Evolutionary conservation across 129 eudicot genomes (phyloP).

Genomic region (Chrysanthemum seticuspe): DNA sequence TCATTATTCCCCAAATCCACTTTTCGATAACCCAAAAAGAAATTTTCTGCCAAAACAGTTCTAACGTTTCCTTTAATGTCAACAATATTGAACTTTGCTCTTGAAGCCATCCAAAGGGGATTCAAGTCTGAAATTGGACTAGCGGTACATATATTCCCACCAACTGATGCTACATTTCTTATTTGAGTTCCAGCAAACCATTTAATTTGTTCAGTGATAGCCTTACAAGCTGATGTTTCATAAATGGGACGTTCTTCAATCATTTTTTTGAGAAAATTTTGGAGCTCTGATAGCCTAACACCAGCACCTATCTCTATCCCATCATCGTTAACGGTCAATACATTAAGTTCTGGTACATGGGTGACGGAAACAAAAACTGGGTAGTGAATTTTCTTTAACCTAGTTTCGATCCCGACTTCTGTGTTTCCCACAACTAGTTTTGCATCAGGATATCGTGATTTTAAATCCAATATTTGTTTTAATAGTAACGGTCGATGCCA

Average conservation of each 20-base stretch:
- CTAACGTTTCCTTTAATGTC: constrained; percentile 64
- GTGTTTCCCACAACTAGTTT: constrained; percentile 90
- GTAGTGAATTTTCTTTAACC: constrained; percentile 77
- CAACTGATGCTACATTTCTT: constrained; percentile 93
- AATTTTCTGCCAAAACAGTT: constrained; percentile 55
- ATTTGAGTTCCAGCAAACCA: constrained; percentile 99
- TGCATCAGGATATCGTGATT: constrained; percentile 72
- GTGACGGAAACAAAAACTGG: constrained; percentile 73
- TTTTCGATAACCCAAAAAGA: constrained; percentile 88
- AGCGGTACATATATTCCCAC: constrained; percentile 96
- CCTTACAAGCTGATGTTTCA: constrained; percentile 72
- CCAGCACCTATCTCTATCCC: constrained; percentile 96
- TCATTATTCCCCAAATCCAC: constrained; percentile 69
- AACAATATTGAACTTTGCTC: constrained; percentile 70
- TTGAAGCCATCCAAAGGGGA: constrained; percentile 93
- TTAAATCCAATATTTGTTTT: constrained; percentile 67
- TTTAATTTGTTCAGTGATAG: constrained; percentile 75
- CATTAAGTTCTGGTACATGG: constrained; percentile 77
- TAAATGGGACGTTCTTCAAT: constrained; percentile 42
- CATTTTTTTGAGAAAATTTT: constrained; percentile 39
- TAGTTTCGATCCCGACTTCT: constrained; percentile 87
- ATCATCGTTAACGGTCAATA: constrained; percentile 49
- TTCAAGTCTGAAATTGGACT: constrained; percentile 98
- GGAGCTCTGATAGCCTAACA: constrained; percentile 71
- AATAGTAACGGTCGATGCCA: constrained; percentile 79